Evolutionary conservation across 495 filamentous ascomycete species (phyloP).

Genomic region (Neurospora sp.): DNA sequence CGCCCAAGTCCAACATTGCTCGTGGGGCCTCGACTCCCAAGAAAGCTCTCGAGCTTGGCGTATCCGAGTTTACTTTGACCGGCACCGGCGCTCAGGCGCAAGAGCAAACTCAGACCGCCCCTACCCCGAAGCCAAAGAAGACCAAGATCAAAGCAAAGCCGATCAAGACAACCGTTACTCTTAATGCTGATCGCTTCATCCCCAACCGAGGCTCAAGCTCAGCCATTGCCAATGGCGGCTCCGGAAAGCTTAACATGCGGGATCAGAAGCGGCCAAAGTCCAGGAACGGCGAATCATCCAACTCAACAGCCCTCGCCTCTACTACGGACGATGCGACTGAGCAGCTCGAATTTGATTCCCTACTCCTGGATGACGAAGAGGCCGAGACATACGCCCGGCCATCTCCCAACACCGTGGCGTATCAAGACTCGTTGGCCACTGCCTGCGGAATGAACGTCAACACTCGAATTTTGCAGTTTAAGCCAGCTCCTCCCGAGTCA

Average conservation of each 20-base stretch:
- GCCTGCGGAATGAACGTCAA: constrained; percentile 90
- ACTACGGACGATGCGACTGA: constrained; percentile 68
- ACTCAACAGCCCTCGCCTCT: constrained; percentile 50
- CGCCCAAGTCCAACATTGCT: constrained; percentile 92
- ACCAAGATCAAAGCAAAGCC: constrained; percentile 50
- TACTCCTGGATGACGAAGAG: constrained; percentile 48
- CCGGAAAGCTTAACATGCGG: constrained; percentile 60
- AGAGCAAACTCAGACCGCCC: constrained; percentile 52
- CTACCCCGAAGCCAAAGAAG: constrained; percentile 54
- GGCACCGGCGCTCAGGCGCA: constrained; percentile 51
- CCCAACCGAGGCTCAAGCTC: constrained; percentile 86
- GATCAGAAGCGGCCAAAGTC: constrained; percentile 62
- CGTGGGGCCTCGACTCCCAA: constrained; percentile 53
- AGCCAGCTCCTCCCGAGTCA: constrained; percentile 91
- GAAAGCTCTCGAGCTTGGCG: constrained; percentile 77
- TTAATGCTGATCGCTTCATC: constrained; percentile 92
- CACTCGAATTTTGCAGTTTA: constrained; percentile 96
- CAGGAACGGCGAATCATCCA: constrained; percentile 54
- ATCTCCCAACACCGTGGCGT: constrained; percentile 78
- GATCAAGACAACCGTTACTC: constrained; percentile 69
- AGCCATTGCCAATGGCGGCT: constrained; percentile 69
- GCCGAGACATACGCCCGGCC: constrained; percentile 55
- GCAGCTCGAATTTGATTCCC: neutral
- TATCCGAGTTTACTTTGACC: constrained; percentile 85
- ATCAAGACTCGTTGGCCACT: constrained; percentile 81